Base-by-base conservation (phyloP, 768 basidiomycete species). In the Collybia nuda region DNA sequence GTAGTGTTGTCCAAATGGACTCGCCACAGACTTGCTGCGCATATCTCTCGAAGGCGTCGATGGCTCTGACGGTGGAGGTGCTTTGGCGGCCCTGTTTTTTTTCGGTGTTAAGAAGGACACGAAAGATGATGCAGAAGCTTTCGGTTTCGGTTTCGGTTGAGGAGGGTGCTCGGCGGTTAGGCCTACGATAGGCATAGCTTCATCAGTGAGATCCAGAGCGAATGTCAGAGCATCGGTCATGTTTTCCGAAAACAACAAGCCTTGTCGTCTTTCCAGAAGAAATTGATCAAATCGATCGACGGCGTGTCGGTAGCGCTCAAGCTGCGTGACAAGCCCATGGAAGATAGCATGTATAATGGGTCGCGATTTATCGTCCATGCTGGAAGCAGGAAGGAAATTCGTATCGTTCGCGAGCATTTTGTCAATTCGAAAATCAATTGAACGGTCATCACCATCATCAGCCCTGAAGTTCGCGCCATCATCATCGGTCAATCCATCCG, bases 241-340 rank as follows among this genome's bases (percentile, higher is more conserved):
- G 63, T 94, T 94, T 69, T 97, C 94, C 3, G 88, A 88, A 67
- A 96, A 97, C 15, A 96, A 69, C 7, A 98, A 75, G 1, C 94
- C 95, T 62, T 88, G 88, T 15, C 96, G 80, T 29, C 96, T 81
- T 67, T 98, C 92, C 1, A 83, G 66, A 2, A 98, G 80, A 60
- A 82, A 90, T 61, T 79, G 80, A 71, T 98, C 93, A 62, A 98
- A 97, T 40, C 86, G 72, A 18, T 86, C 78, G 23, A 96, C 84
- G 17, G 77, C 64, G 36, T 79, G 74, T 6, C 93, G 85, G 69
- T 94, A 94, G 40, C 80, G 76, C 58, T 93, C 88, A 7, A 98
- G 78, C 57, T 94, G 90, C 15, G 79, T 75, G 38, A 93, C 85
- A 3, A 97, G 82, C 9, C 86, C 84, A 22, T 88, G 82, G 55